Base-by-base conservation (phyloP, 371 early-diverging fungal species). In the Mucor racemosus region DNA sequence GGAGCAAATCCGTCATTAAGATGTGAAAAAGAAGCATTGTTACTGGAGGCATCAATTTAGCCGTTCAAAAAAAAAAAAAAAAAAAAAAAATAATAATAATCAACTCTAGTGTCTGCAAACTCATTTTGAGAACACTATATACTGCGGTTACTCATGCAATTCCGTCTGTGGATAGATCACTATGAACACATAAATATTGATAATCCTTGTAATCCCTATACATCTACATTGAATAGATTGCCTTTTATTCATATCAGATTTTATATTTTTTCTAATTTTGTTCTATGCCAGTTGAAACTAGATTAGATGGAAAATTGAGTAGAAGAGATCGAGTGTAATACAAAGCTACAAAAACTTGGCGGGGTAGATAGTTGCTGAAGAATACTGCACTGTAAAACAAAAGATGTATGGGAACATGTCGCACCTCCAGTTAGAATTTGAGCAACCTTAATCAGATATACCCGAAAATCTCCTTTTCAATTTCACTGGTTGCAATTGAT, bases 391-490 rank as follows among this genome's bases (percentile, higher is more conserved):
- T 21, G 26, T 11, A 50, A 26, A 50, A 50, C 21, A 50, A 19
- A 50, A 50, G 50, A 9, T 38, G 38, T 26, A 7, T 9, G n/a
- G 50, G 50, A 50, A 50, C 13, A 21, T 44, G 50, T 50, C 8
- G 50, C 17, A 38, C 21, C 50, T 21, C 26, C 50, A 26, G 26
- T 50, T 9, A 21, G 21, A 50, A 13, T 50, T 50, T 50, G 21
- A 8, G 26, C 9, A 50, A 50, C 50, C 50, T 50, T 50, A 19
- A 50, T 50, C 50, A 21, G 50, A 50, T 50, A 50, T 1, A 50
- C 26, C 50, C 50, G 50, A 50, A 21, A 11, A 50, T 50, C 26
- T 50, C 50, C 50, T 21, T 50, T 26, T 50, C 19, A 50, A 50
- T 21, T 21, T 50, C 50, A 26, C 10, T 50, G 0, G 26, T 8